A percentile compares a stretch with the other conserved stretches of the same genome.
Conservation (phyloP, 306 rosid genomes). For the Medicago lupulina region DNA sequence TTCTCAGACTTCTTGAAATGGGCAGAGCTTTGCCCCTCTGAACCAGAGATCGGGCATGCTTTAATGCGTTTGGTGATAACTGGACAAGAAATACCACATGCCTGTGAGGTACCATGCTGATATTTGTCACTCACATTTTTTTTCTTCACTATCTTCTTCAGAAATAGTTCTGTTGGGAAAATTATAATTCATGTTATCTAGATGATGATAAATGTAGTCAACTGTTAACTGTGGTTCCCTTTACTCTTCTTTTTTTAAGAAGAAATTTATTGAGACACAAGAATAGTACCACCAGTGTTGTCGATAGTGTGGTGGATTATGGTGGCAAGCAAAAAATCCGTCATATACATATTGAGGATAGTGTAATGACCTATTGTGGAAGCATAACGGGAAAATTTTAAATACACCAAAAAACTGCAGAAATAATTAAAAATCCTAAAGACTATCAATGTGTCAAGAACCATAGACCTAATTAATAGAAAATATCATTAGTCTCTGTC, state of each 20-base stretch:
- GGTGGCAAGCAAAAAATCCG: background rate
- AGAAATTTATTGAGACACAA: background rate
- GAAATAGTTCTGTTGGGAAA: slow-evolving; percentile 25
- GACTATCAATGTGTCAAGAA: no score
- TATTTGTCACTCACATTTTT: slow-evolving; percentile 24
- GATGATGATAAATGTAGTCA: slow-evolving; percentile 16
- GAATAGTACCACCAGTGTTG: slow-evolving; percentile 2
- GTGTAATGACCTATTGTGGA: no score
- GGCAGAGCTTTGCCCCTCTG: slow-evolving; percentile 97
- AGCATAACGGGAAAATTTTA: no score
- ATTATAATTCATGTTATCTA: slow-evolving; percentile 9
- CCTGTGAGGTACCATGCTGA: slow-evolving; percentile 81
- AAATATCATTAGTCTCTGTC: no score
- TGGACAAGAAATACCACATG: slow-evolving; percentile 98
- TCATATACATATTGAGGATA: background rate
- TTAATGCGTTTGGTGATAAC: slow-evolving; percentile 99
- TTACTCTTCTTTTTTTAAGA: background rate
- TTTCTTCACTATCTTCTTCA: slow-evolving; percentile 22
- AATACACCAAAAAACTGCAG: no score
- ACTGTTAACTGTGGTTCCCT: background rate
- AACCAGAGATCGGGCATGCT: slow-evolving; percentile 95
- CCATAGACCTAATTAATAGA: no score
- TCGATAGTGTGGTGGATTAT: background rate
- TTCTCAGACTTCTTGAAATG: slow-evolving; percentile 97
- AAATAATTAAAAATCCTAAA: no score